Base-by-base conservation (phyloP, 768 basidiomycete genomes). In the Butyriboletus loyo region DNA sequence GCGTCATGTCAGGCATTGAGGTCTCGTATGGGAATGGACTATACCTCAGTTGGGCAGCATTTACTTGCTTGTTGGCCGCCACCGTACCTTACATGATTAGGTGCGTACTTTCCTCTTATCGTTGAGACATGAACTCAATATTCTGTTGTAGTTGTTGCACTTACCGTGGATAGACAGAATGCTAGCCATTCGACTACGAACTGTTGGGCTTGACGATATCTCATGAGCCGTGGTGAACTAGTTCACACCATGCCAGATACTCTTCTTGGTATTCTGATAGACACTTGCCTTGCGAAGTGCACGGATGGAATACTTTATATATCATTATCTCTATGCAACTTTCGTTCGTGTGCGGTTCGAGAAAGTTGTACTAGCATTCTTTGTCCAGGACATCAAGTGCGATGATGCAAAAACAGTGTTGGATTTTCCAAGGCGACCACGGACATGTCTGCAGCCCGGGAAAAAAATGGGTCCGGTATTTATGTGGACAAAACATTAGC, bases 1-100 rank as follows among this genome's bases (percentile, higher is more conserved):
- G 71, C 25, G 63, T 77, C 19, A 68, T 77, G 4, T 65, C 89
- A 31, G 89, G 87, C 35, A 86, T 92, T 38, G 65, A 72, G 13
- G 78, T 90, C 8, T 77, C 84, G 1, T 72, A 75, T 13, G 89
- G 87, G 14, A 70, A 75, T 46, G 89, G 79, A 21, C 62, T 91
- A 50, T 83, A 76, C 67, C 70, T 92, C 40, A 72, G 81, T 9
- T 92, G 90, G 90, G 85, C 85, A 1, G 80, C 87, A 4, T 89
- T 87, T 64, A 86, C 77, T 25, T 80, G 80, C 64, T 74, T 91
- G 34, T 67, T 82, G 34, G 74, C 77, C 19, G 89, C 89, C 1
- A 72, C 84, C 45, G 65, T 87, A 37, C 90, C 90, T 14, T 92
- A 90, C 64, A 78, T 88, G 76, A 77, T 89, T 60, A 89, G 83